Base-by-base conservation (phyloP, 1,139 yeast species). In the Starmera stellimalicola region DNA sequence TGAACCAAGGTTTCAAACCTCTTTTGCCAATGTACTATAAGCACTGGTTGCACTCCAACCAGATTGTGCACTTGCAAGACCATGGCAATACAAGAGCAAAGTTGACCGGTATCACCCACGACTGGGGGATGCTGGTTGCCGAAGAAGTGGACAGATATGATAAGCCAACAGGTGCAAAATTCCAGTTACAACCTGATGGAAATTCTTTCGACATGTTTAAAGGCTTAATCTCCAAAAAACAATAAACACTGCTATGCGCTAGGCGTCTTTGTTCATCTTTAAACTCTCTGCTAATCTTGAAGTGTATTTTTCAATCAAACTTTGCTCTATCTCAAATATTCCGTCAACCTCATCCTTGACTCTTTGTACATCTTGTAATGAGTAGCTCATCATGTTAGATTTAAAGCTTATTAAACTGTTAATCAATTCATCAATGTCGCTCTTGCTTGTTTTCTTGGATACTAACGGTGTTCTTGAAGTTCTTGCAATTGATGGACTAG, bases 191-290 rank as follows among this genome's bases (percentile, higher is more conserved):
- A 54, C 98, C 99, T 0, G 98, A 93, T 54, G 98, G 98, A 1
- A 93, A 93, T 54, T 84, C 96, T 3, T 93, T 93, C 52, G 98
- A 93, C 53, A 88, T 93, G 65, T 81, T 91, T 62, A 81, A 73
- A 48, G 97, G 98, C 0, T 63, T 93, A 42, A 80, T 93, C n/a
- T 82, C 85, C 39, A 76, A 70, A 46, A 79, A 77, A 52, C 25
- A 22, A 22, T 22, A 22, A 22, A 22, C 25, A 6, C 12, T 5
- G 11, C 5, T 8, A 22, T 8, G 12, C 12, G 7, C 12, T 22
- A n/a, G 11, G 11, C 3, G 3, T 22, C 12, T 14, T n/a, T n/a
- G 11, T 22, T 22, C 6, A 7, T 8, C 4, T 14, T 22, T 14
- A 22, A 14, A 22, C 12, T 22, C 7, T 22, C 25, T 14, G 12